These are phyloP conservation scores for Diutina siamensis DNA, from an alignment of 1,139 yeast genomes.

Conservation along the genomic window DNA sequence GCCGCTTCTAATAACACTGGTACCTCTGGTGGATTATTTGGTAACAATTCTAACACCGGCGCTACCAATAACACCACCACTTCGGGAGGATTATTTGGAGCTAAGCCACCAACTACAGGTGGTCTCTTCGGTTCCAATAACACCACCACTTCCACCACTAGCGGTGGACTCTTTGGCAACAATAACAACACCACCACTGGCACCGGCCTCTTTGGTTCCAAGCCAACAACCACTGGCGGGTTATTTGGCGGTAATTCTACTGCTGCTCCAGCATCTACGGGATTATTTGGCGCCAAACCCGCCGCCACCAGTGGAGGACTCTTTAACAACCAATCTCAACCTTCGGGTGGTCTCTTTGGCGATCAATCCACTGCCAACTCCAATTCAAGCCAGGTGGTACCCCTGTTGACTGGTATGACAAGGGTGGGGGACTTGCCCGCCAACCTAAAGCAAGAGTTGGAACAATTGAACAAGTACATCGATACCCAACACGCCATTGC, in stretches of 20 bases:
- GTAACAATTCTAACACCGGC: background rate
- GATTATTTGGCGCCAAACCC: background rate
- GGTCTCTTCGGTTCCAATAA: slow-evolving; percentile 17
- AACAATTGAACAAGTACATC: slow-evolving; percentile 73
- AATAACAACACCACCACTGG: slow-evolving; percentile 10
- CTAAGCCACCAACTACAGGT: slow-evolving; percentile 10
- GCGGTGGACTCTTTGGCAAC: slow-evolving; percentile 9
- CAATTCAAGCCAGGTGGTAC: background rate
- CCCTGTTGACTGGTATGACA: slow-evolving; percentile 3
- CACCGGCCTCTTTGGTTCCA: slow-evolving; percentile 15
- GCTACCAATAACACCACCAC: background rate
- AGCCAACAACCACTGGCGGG: slow-evolving; percentile 11
- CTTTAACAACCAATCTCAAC: background rate
- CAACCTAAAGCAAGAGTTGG: slow-evolving; percentile 60
- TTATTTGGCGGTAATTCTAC: slow-evolving; percentile 12
- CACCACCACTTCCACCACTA: slow-evolving; percentile 6
- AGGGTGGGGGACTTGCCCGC: slow-evolving; percentile 30
- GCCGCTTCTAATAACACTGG: slow-evolving; percentile 12
- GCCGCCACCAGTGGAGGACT: slow-evolving; percentile 1
- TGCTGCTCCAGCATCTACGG: background rate
- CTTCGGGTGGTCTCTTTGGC: background rate
- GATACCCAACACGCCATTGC: slow-evolving; percentile 75
- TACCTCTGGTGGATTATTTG: slow-evolving; percentile 11
- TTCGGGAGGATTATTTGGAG: slow-evolving; percentile 17
- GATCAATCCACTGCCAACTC: background rate